Base-by-base conservation (phyloP, 164 flowering plant genomes). In the Macadamia tetraphylla region DNA sequence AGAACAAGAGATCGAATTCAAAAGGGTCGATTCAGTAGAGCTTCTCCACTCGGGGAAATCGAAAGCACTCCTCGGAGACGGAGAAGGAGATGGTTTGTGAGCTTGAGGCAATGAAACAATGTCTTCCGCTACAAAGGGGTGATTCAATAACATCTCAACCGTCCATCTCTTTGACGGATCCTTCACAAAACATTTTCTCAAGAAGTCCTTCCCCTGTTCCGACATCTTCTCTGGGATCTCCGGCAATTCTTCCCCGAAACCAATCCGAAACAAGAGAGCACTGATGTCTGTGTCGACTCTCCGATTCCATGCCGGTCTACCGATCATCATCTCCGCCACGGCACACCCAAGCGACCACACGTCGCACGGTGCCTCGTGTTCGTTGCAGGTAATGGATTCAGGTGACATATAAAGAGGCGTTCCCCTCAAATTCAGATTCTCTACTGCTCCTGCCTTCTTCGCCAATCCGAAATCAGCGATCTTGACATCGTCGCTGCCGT, bases 381-480 rank as follows among this genome's bases (percentile, higher is more conserved):
- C 83, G 11, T 76, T 74, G 18, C 46, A 35, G 8, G 53, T 46
- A 2, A 86, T 78, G 49, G 74, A 64, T 65, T 89, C 90, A 44
- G 92, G 94, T 42, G 94, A 73, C 86, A 87, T 82, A 29, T 80
- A 89, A 53, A 79, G 48, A 42, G 88, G 90, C 55, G 88, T 86
- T 1, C 90, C 92, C n/a, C 70, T 70, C 65, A 82, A 72, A 51
- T 29, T 43, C 49, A 29, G 18, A 40, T 17, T 70, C 58, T 29
- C 31, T 3, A 3, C 57, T 3, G 43, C 46, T 12, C 57, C 69
- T 15, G 71, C 72, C 67, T 62, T 71, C 76, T 81, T 87, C 11
- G 97, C 87, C 32, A 88, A 67, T 46, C 98, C 97, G 60, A 94
- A 92, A 73, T 94, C 98, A 1, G 86, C 90, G 35, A 94, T 83